phyloP scores from a whole-genome alignment of 768 basidiomycete species.

The Termitomyces eurrhizus region DNA sequence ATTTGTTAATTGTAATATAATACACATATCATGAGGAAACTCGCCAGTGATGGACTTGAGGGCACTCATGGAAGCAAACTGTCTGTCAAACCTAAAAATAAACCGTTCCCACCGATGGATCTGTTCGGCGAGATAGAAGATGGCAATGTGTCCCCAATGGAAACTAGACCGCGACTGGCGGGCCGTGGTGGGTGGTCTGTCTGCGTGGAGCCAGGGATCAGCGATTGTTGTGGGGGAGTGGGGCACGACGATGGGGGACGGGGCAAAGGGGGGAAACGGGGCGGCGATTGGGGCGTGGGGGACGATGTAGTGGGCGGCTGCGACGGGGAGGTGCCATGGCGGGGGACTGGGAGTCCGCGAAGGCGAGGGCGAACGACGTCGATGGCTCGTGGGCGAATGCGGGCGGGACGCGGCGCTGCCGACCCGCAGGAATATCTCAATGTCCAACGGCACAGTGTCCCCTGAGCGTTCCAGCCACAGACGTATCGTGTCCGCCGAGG shows the following conservation, averaged over 20 bases:
- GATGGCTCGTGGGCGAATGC: conserved; percentile 11
- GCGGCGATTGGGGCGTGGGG: conserved; percentile 16
- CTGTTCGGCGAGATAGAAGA: conserved; percentile 75
- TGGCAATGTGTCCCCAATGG: conserved; percentile 79
- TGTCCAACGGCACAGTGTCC: conserved; percentile 64
- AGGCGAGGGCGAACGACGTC: conserved; percentile 25
- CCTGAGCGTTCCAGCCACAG: conserved; percentile 84
- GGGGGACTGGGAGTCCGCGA: conserved; percentile 26
- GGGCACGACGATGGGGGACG: conserved; percentile 43
- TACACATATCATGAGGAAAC: conserved; percentile 16
- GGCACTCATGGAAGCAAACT: conserved; percentile 69
- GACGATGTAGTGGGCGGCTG: conserved; percentile 33
- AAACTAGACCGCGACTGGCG: conserved; percentile 42
- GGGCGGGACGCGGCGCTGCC: conserved; percentile 24
- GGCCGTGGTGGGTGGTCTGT: conserved; percentile 7
- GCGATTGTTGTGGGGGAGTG: conserved; percentile 35
- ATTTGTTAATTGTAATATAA: too few relatives aligned
- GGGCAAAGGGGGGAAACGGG: conserved; percentile 23
- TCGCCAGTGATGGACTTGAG: conserved; percentile 69
- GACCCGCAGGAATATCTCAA: conserved; percentile 73
- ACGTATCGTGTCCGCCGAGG: conserved; percentile 75
- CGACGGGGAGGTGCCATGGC: conserved; percentile 28
- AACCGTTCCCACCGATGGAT: conserved; percentile 84
- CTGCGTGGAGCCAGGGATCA: conserved; percentile 30
- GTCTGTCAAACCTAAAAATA: conserved; percentile 74